Percentiles rank a stretch among this genome's conserved stretches.
Evolutionary conservation across 2,329 filamentous ascomycete genomes (phyloP).

Genomic region (Colletotrichum sp.): DNA sequence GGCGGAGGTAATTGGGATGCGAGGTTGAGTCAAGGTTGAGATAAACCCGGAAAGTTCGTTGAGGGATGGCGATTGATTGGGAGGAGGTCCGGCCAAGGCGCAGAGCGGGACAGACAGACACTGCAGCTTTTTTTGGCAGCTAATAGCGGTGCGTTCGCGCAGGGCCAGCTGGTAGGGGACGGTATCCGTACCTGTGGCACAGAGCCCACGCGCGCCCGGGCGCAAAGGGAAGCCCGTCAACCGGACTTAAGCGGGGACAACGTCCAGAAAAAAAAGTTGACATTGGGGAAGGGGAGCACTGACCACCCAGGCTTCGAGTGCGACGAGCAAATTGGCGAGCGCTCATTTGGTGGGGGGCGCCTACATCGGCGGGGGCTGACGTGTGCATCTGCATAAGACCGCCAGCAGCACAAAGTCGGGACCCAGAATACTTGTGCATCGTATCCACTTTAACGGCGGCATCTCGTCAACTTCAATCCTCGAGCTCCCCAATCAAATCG

Average conservation of each 20-base stretch:
- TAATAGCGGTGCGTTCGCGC: not conserved
- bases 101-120: not conserved
- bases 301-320: not conserved
- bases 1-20: not conserved
- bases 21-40: conserved; percentile 18
- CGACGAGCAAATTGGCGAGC: not conserved
- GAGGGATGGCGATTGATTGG: conserved; percentile 1
- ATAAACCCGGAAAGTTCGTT: not conserved
- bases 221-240: not conserved
- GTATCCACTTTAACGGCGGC: not conserved
- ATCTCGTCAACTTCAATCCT: conserved; percentile 19
- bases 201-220: not conserved
- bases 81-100: conserved; percentile 11
- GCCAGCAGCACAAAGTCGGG: not conserved
- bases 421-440: not conserved
- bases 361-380: not conserved
- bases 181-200: not conserved
- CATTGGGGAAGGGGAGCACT: not conserved
- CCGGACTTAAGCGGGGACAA: conserved; percentile 19
- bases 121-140: not conserved
- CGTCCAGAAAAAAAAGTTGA: not conserved
- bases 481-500: conserved; percentile 14
- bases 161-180: not conserved
- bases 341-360: not conserved
- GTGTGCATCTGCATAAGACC: not conserved